Evolutionary conservation across 202 grass and related monocot genomes (phyloP).

Genomic region (Bolboschoenoplectus hybrid): DNA sequence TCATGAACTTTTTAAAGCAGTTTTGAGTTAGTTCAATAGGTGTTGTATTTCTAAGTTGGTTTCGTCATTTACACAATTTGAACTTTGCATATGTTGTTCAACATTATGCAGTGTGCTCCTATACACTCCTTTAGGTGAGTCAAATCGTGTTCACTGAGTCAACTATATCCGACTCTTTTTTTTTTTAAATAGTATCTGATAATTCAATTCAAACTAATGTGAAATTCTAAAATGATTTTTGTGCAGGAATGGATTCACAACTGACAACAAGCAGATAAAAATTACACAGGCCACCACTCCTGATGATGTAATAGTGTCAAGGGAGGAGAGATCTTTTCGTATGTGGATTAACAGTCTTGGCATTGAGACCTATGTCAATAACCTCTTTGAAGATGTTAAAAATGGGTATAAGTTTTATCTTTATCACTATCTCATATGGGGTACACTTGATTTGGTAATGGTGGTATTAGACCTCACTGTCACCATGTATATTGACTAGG

Average conservation of each 20-base stretch:
- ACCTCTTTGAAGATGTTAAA: constrained; percentile 95
- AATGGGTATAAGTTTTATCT: constrained; percentile 63
- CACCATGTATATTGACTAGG: not conserved
- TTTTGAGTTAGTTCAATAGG: not conserved
- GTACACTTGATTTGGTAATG: not conserved
- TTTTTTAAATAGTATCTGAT: not conserved
- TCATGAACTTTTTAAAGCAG: not conserved
- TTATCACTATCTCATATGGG: not conserved
- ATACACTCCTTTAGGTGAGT: not conserved
- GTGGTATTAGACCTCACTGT: not conserved
- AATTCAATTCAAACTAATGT: constrained; percentile 16
- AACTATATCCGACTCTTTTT: not conserved
- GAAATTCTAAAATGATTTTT: constrained; percentile 11
- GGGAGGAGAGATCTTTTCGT: constrained; percentile 96
- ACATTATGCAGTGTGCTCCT: not conserved
- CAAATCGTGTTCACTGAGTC: not conserved
- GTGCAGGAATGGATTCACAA: constrained; percentile 89
- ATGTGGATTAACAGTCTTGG: constrained; percentile 99
- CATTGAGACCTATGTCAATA: constrained; percentile 87
- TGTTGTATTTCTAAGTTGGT: not conserved
- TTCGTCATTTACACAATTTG: not conserved
- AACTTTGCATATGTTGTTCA: not conserved
- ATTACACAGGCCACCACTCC: constrained; percentile 59
- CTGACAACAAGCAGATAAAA: constrained; percentile 66
- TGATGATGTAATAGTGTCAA: constrained; percentile 88